These are phyloP conservation scores for Stentor coeruleus DNA, from an alignment of 73 alveolate genomes.

Conservation along the genomic window DNA sequence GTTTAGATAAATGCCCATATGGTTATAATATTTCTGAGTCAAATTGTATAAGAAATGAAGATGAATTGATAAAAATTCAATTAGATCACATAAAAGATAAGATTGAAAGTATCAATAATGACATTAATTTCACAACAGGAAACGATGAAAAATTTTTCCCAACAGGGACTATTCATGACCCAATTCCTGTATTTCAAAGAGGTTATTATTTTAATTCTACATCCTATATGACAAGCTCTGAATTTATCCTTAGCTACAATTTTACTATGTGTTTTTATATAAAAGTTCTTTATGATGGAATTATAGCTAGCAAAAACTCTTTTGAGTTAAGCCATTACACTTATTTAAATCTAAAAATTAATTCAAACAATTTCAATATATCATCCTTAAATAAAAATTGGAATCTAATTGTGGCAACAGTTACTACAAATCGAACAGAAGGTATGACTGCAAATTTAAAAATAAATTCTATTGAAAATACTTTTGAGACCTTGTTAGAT, in stretches of 20 bases:
- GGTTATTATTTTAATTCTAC: neutral
- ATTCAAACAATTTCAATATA: too few species aligned
- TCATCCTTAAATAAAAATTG: neutral
- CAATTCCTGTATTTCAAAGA: constrained; percentile 9
- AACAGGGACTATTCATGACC: neutral
- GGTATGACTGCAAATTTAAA: too few species aligned
- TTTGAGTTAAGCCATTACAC: neutral
- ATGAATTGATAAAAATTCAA: neutral
- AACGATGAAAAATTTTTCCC: neutral
- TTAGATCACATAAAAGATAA: neutral
- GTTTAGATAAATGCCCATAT: neutral
- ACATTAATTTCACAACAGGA: neutral
- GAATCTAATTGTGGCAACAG: neutral
- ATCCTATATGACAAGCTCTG: neutral
- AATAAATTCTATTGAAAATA: too few species aligned
- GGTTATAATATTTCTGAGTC: neutral
- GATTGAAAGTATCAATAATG: neutral
- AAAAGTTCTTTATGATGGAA: neutral
- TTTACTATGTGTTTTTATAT: neutral
- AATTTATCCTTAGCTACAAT: neutral
- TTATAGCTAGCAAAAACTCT: neutral
- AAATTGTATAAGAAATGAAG: neutral
- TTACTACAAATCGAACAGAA: too few species aligned
- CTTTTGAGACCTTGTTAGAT: neutral
- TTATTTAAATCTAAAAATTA: too few species aligned